Conservation (phyloP, 78 protist genomes). For the slime mould (Dictyostelium discoideum) region dicty_2.7 NC_007089.4:4976001-4976500, state of each 20-base stretch:
- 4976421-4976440: constrained; percentile 19
- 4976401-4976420: constrained; percentile 11
- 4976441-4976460: constrained; percentile 39
- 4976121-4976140: constrained; percentile 23
- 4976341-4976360: constrained; percentile 63
- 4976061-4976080: neutral
- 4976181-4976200: constrained; percentile 27
- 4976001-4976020: neutral
- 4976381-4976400: constrained; percentile 74
- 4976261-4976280: neutral
- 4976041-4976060: constrained; percentile 26
- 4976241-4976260: neutral
- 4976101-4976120: constrained; percentile 14
- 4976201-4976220: neutral
- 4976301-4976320: neutral
- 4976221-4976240: too few species aligned
- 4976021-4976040: constrained; percentile 44
- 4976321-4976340: constrained; percentile 61
- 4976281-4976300: neutral
- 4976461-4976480: constrained; percentile 34
- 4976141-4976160: neutral
- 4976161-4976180: neutral
- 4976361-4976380: constrained; percentile 32
- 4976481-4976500: constrained; percentile 14
- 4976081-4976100: constrained; percentile 39